phyloP scores from a whole-genome alignment of 148 eudicot genomes.

The Persicaria tinctoria region DNA sequence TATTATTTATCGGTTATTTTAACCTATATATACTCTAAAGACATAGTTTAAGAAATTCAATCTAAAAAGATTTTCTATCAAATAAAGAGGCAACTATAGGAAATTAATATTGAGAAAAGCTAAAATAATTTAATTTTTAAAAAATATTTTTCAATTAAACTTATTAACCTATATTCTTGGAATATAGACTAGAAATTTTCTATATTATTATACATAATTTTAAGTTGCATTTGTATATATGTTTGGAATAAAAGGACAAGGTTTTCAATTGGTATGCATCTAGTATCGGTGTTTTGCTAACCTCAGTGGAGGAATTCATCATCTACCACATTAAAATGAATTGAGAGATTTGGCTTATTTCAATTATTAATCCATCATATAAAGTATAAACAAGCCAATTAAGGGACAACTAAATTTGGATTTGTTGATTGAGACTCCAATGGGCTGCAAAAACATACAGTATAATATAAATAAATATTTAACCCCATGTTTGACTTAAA shows the following conservation, averaged over 20 bases:
- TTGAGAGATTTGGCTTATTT: neutral
- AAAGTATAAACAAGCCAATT: neutral
- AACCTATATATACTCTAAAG: too few species aligned
- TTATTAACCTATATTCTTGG: too few species aligned
- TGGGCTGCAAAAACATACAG: neutral
- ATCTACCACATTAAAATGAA: neutral
- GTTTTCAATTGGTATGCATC: neutral
- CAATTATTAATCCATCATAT: neutral
- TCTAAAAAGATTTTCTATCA: too few species aligned
- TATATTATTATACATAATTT: neutral
- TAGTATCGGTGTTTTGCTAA: neutral
- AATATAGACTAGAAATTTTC: too few species aligned
- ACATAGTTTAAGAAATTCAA: too few species aligned
- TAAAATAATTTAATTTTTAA: too few species aligned
- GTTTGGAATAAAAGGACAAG: neutral
- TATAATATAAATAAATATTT: neutral
- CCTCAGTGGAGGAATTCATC: constrained; percentile 5
- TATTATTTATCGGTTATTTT: too few species aligned
- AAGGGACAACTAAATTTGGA: neutral
- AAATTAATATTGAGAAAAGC: too few species aligned
- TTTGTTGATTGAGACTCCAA: neutral
- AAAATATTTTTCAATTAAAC: too few species aligned
- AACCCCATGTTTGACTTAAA: neutral
- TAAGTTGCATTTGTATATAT: neutral
- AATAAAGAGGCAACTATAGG: too few species aligned